Base-by-base conservation (phyloP, 75 land plant species). In the Pinus tabuliformis region DNA sequence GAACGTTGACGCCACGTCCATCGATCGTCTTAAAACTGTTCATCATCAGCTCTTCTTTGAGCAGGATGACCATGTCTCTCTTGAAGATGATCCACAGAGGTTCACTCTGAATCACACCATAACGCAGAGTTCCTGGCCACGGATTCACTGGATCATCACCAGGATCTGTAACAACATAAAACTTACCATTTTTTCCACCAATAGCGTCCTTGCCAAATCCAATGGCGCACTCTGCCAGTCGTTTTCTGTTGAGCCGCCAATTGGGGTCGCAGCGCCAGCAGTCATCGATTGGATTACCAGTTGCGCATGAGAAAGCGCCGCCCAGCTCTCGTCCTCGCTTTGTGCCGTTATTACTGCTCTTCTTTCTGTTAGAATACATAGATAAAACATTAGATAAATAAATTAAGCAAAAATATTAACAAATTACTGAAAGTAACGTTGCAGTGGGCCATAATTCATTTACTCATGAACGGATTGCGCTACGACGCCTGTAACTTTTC, bases 21-120 rank as follows among this genome's bases (percentile, higher is more conserved):
- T 91, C 91, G 57, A 91, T 91, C 36, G 93, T 89, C 75, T 91
- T 91, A 83, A 78, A 77, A 56, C 89, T 79, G 52, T 62, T 81
- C 75, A 91, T 80, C 49, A 89, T 72, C n/a, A 89, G 83, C 77
- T 91, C 91, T 16, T 78, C 72, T 6, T 60, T 62, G 24, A 86
- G 83, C 73, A 54, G 70, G 62, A 91, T 91, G 58, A 57, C 49
- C 93, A 91, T 91, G 81, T 78, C 78, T 17, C 57, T 52, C 9
- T 63, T 58, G 77, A 91, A 91, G 57, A 83, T 68, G 57, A 89
- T 89, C 93, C 93, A 91, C n/a, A 91, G 79, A 12, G 93, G 91
- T 74, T 65, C 79, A 7, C 30, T 16, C 52, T 86, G 88, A 66
- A 88, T 88, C 64, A 86, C 91, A n/a, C 82, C 93, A 37, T 91